A percentile compares a stretch with the other conserved stretches of the same genome.
phyloP scores from a whole-genome alignment of 352 stramenopile species.

The Phytophthora boehmeriae region DNA sequence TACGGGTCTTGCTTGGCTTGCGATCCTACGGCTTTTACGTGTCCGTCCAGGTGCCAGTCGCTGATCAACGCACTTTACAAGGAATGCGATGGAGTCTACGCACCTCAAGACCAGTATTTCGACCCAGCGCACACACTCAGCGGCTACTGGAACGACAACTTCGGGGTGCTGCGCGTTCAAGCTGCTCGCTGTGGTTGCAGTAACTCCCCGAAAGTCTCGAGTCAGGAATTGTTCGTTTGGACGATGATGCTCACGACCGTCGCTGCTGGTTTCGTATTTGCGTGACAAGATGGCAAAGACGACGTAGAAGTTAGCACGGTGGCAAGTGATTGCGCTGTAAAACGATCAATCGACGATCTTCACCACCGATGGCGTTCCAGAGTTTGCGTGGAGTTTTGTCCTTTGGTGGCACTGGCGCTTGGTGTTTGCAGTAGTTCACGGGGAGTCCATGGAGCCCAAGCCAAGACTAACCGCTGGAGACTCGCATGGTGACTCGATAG shows the following conservation, averaged over 20 bases:
- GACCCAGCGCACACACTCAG: slow-evolving; percentile 57
- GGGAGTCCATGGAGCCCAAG: slow-evolving; percentile 11
- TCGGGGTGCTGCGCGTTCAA: slow-evolving; percentile 52
- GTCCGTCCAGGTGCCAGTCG: slow-evolving; percentile 70
- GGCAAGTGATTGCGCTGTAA: slow-evolving; percentile 59
- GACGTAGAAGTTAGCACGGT: slow-evolving; percentile 25
- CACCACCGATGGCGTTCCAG: slow-evolving; percentile 78
- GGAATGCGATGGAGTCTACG: slow-evolving; percentile 66
- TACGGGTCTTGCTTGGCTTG: slow-evolving; percentile 73
- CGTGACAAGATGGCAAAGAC: neutral
- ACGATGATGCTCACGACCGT: slow-evolving; percentile 1
- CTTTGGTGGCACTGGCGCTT: slow-evolving; percentile 55
- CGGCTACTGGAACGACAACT: slow-evolving; percentile 73
- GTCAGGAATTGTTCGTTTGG: slow-evolving; percentile 4
- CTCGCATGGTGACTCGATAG: neutral
- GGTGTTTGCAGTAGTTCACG: slow-evolving; percentile 68
- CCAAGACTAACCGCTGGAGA: slow-evolving; percentile 19
- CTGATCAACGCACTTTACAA: slow-evolving; percentile 75
- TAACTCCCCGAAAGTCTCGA: neutral
- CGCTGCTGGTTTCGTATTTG: slow-evolving; percentile 9
- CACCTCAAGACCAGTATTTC: slow-evolving; percentile 67
- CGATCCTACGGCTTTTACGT: slow-evolving; percentile 53
- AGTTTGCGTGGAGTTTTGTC: slow-evolving; percentile 72
- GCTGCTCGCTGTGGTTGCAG: slow-evolving; percentile 68
- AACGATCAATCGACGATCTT: slow-evolving; percentile 75